Evolutionary conservation across 768 basidiomycete genomes (phyloP).

Genomic region (Coprinellus aureogranulatus): DNA sequence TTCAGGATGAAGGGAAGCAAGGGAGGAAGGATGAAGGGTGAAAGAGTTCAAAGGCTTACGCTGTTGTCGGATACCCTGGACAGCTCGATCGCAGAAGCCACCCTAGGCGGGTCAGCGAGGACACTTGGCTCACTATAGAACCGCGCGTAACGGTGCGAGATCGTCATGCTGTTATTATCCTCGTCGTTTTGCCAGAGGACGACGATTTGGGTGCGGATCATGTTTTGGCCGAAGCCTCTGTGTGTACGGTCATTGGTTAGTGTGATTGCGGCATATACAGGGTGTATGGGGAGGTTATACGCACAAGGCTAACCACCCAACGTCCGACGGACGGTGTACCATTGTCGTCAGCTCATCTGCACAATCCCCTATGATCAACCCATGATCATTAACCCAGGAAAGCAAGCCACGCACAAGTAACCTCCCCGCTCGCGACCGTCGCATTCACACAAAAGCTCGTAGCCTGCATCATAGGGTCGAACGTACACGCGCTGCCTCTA

Average conservation of each 20-base stretch:
- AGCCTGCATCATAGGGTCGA: not conserved
- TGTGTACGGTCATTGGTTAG: constrained; percentile 1
- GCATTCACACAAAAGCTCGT: constrained; percentile 44
- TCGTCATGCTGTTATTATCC: constrained; percentile 52
- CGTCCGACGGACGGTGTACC: constrained; percentile 21
- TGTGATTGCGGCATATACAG: constrained; percentile 1
- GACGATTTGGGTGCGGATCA: constrained; percentile 55
- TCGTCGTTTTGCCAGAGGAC: constrained; percentile 47
- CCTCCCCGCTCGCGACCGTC: constrained; percentile 37
- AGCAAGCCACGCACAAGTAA: constrained; percentile 41
- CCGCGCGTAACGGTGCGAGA: constrained; percentile 56
- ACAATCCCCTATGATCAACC: not conserved
- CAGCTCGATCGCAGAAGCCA: constrained; percentile 40
- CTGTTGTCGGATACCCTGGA: too few relatives aligned
- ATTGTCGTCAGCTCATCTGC: constrained; percentile 46
- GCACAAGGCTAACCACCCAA: constrained; percentile 59
- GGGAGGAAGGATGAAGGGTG: constrained; percentile 8
- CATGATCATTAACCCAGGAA: not conserved
- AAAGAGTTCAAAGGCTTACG: constrained; percentile 30
- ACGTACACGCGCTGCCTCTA: not conserved
- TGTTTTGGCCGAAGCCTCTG: constrained; percentile 50
- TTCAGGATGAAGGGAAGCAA: not conserved
- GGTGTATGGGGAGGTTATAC: constrained; percentile 5
- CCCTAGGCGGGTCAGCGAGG: constrained; percentile 42
- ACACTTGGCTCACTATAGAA: constrained; percentile 48